These are phyloP conservation scores for Aureobasidium sp. DNA, from an alignment of 2,329 filamentous ascomycete genomes.

Conservation along the genomic window DNA sequence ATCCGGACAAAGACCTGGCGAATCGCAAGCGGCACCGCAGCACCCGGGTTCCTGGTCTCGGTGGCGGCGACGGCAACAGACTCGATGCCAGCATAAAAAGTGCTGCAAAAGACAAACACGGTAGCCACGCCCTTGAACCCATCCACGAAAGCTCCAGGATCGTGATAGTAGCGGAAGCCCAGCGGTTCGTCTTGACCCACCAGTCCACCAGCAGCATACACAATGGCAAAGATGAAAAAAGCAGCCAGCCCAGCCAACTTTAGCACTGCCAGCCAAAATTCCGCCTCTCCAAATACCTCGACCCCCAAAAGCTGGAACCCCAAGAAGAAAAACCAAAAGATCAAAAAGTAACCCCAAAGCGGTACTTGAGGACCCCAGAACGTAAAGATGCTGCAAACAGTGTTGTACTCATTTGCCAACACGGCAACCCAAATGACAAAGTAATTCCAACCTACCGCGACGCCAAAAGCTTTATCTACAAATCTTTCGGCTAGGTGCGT, in stretches of 20 bases:
- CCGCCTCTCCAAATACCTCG: conserved; percentile 36
- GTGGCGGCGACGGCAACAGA: conserved; percentile 47
- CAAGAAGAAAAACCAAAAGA: conserved; percentile 35
- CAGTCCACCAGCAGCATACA: conserved; percentile 30
- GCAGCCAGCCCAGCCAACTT: conserved; percentile 34
- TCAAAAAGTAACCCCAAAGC: conserved; percentile 36
- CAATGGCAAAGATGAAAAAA: conserved; percentile 36
- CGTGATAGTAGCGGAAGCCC: conserved; percentile 32
- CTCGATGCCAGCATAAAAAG: conserved; percentile 47
- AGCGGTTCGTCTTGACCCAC: conserved; percentile 24
- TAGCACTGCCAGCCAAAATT: conserved; percentile 39
- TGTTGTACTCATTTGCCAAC: conserved; percentile 65
- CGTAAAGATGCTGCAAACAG: conserved; percentile 57
- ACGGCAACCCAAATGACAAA: conserved; percentile 62
- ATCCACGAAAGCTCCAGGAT: conserved; percentile 35
- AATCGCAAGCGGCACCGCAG: conserved; percentile 32
- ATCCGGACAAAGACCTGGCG: conserved; percentile 29
- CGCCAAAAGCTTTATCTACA: conserved; percentile 62
- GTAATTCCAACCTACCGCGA: conserved; percentile 66
- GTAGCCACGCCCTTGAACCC: conserved; percentile 37
- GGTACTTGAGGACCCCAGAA: conserved; percentile 55
- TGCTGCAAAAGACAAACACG: conserved; percentile 38
- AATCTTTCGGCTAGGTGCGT: conserved; percentile 64
- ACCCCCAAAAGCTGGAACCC: conserved; percentile 36
- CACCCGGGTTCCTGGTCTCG: conserved; percentile 45